Base-by-base conservation (phyloP, 148 eudicot species). In the Vaccinium myrtillus region DNA sequence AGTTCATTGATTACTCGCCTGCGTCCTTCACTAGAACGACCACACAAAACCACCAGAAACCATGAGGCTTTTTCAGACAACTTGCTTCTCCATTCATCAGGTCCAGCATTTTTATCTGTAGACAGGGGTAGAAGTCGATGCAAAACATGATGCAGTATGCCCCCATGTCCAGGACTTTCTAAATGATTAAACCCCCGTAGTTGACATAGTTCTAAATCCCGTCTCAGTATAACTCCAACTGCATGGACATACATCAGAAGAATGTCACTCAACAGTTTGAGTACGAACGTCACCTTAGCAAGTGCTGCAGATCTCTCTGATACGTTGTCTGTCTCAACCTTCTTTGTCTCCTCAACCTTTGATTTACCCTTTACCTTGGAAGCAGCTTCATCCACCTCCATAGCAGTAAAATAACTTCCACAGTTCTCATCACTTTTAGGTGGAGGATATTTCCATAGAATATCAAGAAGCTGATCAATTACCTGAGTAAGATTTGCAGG, bases 11-110 rank as follows among this genome's bases (percentile, higher is more conserved):
- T 91, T 23, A 97, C 98, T 83, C 99, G 91, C 85, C 90, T 94
- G 78, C 99, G 97, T 73, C 98, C 99, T 90, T 97, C 99, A 81
- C 93, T 86, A 79, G 99, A 97, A 59, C 99, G 96, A 83, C 99
- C 98, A 88, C 98, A 93, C 89, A 97, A 89, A 81, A 97, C 98
- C 75, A 95, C 98, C 86, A 97, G 86, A 91, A 95, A 97, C 94
- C 95, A 94, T 23, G 99, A 94, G 89, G 98, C 99, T 90, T 97
- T 97, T 85, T 97, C 99, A 77, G 98, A 93, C 77, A 95, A 91
- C 82, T 97, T 97, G 71, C 83, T 89, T 85, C 93, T 91, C 92
- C 98, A 90, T 71, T 95, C 99, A 90, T 87, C 91, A 59, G 90
- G 87, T 74, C 96, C 98, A 71, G 90, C 87, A 79, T 88, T 88